phyloP scores from a whole-genome alignment of 2,329 filamentous ascomycete species.

The Capronia coronata region DNA sequence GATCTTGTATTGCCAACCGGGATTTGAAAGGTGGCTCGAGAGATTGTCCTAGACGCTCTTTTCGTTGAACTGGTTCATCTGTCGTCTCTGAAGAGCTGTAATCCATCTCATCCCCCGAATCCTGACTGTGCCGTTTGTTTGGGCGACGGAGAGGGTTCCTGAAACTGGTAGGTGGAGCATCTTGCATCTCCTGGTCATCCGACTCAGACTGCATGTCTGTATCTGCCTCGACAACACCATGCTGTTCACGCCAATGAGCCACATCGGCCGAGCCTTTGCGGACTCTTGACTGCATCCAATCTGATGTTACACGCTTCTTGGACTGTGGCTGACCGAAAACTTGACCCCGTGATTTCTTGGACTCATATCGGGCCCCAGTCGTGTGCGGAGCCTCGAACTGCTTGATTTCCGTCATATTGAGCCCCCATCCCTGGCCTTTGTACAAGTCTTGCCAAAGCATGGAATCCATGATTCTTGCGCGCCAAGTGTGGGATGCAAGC shows the following conservation, averaged over 20 bases:
- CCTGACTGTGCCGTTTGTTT: slow-evolving; percentile 25
- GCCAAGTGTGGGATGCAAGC: slow-evolving; percentile 73
- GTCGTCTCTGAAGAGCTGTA: slow-evolving; percentile 5
- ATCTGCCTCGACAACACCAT: slow-evolving; percentile 44
- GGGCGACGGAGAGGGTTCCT: slow-evolving; percentile 24
- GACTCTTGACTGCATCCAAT: slow-evolving; percentile 38
- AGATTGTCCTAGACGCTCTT: background rate
- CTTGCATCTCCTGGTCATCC: slow-evolving; percentile 41
- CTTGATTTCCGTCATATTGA: slow-evolving; percentile 59
- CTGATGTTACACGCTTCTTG: slow-evolving; percentile 47
- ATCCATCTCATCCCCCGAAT: slow-evolving; percentile 27
- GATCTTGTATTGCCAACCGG: slow-evolving; percentile 32
- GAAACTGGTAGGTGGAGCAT: slow-evolving; percentile 25
- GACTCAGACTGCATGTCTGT: slow-evolving; percentile 32
- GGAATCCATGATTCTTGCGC: slow-evolving; percentile 70
- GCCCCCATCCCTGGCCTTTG: slow-evolving; percentile 76
- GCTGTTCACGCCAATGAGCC: slow-evolving; percentile 42
- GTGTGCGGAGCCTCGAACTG: slow-evolving; percentile 53
- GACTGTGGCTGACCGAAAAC: slow-evolving; percentile 44
- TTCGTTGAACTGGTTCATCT: slow-evolving; percentile 4
- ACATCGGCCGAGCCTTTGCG: slow-evolving; percentile 26
- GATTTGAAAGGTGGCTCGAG: slow-evolving; percentile 30
- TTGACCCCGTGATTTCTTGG: slow-evolving; percentile 42
- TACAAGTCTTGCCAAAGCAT: slow-evolving; percentile 83
- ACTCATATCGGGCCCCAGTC: slow-evolving; percentile 29